Evolutionary conservation across 164 flowering plant genomes (phyloP).

Genomic region (Magnolia changhungtana): DNA sequence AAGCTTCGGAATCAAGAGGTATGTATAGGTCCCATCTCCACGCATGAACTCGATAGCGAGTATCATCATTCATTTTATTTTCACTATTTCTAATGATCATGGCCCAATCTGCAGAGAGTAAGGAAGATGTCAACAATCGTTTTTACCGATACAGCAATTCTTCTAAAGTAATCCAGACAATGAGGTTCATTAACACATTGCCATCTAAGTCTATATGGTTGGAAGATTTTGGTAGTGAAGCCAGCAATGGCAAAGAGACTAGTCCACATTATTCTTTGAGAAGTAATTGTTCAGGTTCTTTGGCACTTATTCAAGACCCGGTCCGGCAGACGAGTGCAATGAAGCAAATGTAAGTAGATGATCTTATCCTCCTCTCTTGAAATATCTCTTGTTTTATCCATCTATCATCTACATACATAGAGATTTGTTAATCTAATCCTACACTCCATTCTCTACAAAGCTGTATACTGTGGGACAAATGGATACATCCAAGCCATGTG

Average conservation of each 20-base stretch:
- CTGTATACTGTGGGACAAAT: background rate
- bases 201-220: background rate
- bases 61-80: background rate
- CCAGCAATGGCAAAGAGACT: background rate
- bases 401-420: no score
- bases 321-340: conserved; percentile 24
- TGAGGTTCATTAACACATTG: background rate
- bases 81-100: background rate
- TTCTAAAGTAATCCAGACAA: conserved; percentile 41
- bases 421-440: background rate
- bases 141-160: conserved; percentile 15
- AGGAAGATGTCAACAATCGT: conserved; percentile 2
- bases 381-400: background rate
- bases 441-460: background rate
- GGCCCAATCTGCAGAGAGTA: conserved; percentile 18
- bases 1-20: conserved; percentile 22
- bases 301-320: background rate
- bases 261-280: background rate
- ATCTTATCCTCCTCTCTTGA: conserved; percentile 7
- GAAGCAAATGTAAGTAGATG: conserved; percentile 26
- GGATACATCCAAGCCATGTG: background rate
- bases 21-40: no score
- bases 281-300: background rate
- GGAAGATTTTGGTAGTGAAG: background rate
- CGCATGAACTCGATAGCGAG: no score